Conservation (phyloP, 805 yeast species). For the Blastobotrys mokoenaii region DNA sequence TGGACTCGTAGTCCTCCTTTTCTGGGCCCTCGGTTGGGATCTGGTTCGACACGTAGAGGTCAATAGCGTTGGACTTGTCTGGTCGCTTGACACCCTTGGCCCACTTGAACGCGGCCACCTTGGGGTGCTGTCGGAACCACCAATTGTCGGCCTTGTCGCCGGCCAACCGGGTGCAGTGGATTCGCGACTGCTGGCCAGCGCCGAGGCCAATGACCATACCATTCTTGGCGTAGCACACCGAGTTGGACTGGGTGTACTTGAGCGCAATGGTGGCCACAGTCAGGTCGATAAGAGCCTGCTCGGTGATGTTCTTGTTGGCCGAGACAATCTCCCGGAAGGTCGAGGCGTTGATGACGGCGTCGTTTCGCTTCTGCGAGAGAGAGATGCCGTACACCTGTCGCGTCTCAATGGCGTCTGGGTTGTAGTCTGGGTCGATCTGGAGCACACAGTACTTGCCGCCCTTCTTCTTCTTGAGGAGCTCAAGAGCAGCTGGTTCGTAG, state of each 20-base stretch:
- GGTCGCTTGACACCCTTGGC: conserved; percentile 98
- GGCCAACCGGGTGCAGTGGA: conserved; percentile 98
- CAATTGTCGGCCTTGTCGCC: conserved; percentile 99
- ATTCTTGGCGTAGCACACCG: conserved; percentile 95
- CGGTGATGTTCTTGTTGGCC: conserved; percentile 74
- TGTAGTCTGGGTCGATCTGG: conserved; percentile 91
- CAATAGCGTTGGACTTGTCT: conserved; percentile 97
- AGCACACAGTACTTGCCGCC: conserved; percentile 94
- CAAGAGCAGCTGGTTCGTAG: conserved; percentile 85
- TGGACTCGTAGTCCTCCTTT: conserved; percentile 82
- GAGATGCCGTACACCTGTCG: conserved; percentile 96
- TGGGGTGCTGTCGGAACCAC: conserved; percentile 99
- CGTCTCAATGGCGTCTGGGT: conserved; percentile 72
- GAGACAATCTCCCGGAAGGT: conserved; percentile 90
- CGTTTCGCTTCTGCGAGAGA: conserved; percentile 94
- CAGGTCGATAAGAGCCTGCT: conserved; percentile 87
- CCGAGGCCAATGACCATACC: conserved; percentile 99
- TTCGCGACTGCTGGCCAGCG: conserved; percentile 99
- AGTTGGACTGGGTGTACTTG: conserved; percentile 97
- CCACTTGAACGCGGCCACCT: conserved; percentile 89
- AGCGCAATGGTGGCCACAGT: conserved; percentile 96
- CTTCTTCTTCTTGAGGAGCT: conserved; percentile 81
- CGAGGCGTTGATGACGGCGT: conserved; percentile 85
- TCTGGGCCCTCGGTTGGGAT: conserved; percentile 90
- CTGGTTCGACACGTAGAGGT: conserved; percentile 83